Conservation (phyloP, 139 green algal genomes). For the Haematococcus lacustris region DNA sequence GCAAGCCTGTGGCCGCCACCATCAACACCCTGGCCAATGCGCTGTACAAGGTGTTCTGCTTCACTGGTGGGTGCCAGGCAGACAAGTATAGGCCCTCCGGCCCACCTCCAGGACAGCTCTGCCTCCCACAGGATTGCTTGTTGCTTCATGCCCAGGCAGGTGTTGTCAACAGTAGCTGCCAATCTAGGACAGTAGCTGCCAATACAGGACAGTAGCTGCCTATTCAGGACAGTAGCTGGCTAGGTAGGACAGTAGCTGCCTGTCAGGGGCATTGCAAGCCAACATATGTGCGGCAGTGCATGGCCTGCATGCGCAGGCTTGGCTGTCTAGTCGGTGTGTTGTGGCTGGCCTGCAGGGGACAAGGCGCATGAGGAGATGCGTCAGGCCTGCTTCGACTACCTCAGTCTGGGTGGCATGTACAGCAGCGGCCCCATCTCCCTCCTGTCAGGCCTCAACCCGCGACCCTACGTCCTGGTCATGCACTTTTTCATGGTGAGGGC, state of each 20-base stretch:
- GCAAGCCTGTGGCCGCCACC: conserved; percentile 87
- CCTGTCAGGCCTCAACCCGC: conserved; percentile 84
- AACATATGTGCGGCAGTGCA: neutral
- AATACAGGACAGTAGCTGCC: no score
- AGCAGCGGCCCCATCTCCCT: conserved; percentile 76
- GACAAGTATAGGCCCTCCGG: no score
- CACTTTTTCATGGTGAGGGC: conserved; percentile 92
- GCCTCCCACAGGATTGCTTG: no score
- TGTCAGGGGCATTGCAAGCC: no score
- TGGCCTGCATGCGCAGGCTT: neutral
- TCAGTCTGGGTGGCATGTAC: conserved; percentile 80
- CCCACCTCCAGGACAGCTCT: no score
- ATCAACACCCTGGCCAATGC: conserved; percentile 98
- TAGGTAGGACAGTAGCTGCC: no score
- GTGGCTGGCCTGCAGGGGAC: conserved; percentile 38
- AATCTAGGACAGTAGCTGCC: no score
- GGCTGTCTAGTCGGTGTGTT: no score
- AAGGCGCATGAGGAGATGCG: conserved; percentile 93
- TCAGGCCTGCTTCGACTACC: conserved; percentile 96
- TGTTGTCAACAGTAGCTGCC: no score
- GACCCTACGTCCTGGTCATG: conserved; percentile 77
- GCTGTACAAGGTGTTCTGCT: conserved; percentile 93
- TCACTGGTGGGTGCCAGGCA: conserved; percentile 20
- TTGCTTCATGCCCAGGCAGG: no score
- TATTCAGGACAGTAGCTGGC: no score